These are phyloP conservation scores for Sporobolomyces roseus DNA, from an alignment of 768 basidiomycete species.

Conservation along the genomic window DNA sequence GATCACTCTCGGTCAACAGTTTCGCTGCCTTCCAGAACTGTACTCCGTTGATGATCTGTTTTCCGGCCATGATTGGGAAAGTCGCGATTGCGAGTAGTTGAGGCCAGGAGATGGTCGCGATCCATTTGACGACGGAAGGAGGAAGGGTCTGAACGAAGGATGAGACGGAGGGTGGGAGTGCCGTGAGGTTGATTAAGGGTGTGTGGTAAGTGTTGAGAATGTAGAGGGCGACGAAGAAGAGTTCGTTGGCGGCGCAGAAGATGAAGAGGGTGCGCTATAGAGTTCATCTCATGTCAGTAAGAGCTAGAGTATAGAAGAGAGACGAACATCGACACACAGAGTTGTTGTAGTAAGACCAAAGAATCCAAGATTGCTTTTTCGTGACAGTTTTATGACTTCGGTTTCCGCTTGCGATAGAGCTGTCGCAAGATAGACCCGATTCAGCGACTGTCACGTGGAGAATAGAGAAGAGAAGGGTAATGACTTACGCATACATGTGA, in stretches of 20 bases:
- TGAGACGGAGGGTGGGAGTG: conserved; percentile 33
- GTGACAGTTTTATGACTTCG: conserved; percentile 87
- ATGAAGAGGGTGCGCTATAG: conserved; percentile 75
- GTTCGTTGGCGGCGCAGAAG: conserved; percentile 90
- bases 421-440: conserved; percentile 48
- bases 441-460: too few relatives aligned
- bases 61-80: conserved; percentile 66
- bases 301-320: neutral
- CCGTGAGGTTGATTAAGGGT: conserved; percentile 57
- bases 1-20: conserved; percentile 23
- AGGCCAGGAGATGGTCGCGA: conserved; percentile 64
- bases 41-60: conserved; percentile 90
- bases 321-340: conserved; percentile 16
- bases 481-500: conserved; percentile 94
- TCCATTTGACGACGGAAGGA: conserved; percentile 32
- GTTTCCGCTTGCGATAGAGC: conserved; percentile 90
- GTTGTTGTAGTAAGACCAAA: conserved; percentile 91
- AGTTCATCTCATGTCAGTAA: neutral
- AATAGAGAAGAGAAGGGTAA: neutral
- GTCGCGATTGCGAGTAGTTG: conserved; percentile 63
- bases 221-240: conserved; percentile 92
- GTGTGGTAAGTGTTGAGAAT: conserved; percentile 70
- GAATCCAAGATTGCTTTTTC: conserved; percentile 84
- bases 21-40: conserved; percentile 94
- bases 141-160: conserved; percentile 35